Conservation (phyloP, 768 basidiomycete species). For the Pholiota conissans region DNA sequence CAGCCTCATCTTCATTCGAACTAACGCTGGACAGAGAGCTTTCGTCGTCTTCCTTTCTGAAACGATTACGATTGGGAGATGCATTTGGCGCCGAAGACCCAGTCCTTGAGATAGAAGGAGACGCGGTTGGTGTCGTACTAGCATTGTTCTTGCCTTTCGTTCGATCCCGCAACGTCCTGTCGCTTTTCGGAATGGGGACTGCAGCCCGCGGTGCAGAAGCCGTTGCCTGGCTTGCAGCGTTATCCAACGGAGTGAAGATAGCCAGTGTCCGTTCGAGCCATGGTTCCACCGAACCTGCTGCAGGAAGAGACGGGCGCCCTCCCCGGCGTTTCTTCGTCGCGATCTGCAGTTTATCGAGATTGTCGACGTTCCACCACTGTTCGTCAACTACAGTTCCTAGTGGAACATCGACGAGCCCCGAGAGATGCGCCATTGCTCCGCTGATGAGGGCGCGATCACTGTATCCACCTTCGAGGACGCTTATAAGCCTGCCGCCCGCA, state of each 20-base stretch:
- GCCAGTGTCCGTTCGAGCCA: slow-evolving; percentile 63
- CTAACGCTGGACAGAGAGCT: slow-evolving; percentile 17
- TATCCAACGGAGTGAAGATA: slow-evolving; percentile 47
- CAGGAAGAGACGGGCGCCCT: slow-evolving; percentile 41
- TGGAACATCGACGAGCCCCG: slow-evolving; percentile 55
- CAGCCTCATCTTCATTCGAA: slow-evolving; percentile 15
- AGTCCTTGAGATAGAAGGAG: slow-evolving; percentile 14
- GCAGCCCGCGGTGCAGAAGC: slow-evolving; percentile 19
- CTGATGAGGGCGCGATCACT: slow-evolving; percentile 86
- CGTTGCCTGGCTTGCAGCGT: slow-evolving; percentile 19
- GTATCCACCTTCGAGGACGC: slow-evolving; percentile 95
- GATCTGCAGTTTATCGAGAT: slow-evolving; percentile 64
- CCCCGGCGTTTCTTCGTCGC: slow-evolving; percentile 60
- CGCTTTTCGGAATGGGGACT: slow-evolving; percentile 32
- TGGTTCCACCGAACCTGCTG: slow-evolving; percentile 32
- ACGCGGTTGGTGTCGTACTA: slow-evolving; percentile 16
- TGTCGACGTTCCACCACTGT: slow-evolving; percentile 66
- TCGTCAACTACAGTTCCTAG: slow-evolving; percentile 34
- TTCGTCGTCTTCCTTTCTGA: slow-evolving; percentile 9
- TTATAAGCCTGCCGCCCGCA: slow-evolving; percentile 71
- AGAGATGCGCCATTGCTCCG: slow-evolving; percentile 80
- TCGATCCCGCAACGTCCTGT: slow-evolving; percentile 53
- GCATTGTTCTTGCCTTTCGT: slow-evolving; percentile 44
- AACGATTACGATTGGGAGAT: neutral
- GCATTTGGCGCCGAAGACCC: neutral